These are phyloP conservation scores for Ganoderma leucocontextum DNA, from an alignment of 1,284 basidiomycete species.

Conservation along the genomic window DNA sequence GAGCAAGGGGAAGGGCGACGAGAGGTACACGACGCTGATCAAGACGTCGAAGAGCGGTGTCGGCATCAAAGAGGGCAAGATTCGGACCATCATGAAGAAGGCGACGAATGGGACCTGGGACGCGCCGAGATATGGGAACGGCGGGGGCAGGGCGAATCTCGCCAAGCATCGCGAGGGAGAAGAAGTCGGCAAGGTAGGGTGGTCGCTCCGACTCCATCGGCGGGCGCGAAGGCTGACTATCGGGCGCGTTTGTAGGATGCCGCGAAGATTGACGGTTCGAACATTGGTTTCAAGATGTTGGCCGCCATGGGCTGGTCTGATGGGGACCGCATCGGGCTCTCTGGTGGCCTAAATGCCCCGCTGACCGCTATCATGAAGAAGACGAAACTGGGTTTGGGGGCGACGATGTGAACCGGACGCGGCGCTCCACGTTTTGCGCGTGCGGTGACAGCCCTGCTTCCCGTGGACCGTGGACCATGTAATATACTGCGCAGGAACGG, in stretches of 20 bases:
- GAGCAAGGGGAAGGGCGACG: conserved; percentile 73
- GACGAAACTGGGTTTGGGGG: conserved; percentile 77
- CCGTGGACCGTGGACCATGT: neutral
- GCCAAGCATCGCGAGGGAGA: conserved; percentile 74
- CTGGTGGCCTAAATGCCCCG: conserved; percentile 69
- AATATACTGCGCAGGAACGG: neutral
- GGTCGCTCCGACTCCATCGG: conserved; percentile 11
- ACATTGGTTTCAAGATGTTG: conserved; percentile 81
- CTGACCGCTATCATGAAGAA: conserved; percentile 78
- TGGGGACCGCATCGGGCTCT: conserved; percentile 71
- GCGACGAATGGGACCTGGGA: conserved; percentile 43
- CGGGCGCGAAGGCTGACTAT: conserved; percentile 1
- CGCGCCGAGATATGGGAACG: conserved; percentile 40
- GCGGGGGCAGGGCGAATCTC: conserved; percentile 42
- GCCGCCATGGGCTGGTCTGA: conserved; percentile 83
- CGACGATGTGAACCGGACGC: conserved; percentile 40
- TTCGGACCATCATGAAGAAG: conserved; percentile 60
- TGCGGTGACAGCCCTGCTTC: neutral
- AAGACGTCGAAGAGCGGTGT: conserved; percentile 70
- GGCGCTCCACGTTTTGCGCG: neutral
- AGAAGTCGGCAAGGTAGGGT: conserved; percentile 72
- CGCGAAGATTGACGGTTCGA: conserved; percentile 75
- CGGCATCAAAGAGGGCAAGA: conserved; percentile 62
- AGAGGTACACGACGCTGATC: conserved; percentile 72
- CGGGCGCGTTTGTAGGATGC: conserved; percentile 45